These are phyloP conservation scores for Verticillium longisporum DNA, from an alignment of 2,329 filamentous ascomycete genomes.

Conservation along the genomic window DNA sequence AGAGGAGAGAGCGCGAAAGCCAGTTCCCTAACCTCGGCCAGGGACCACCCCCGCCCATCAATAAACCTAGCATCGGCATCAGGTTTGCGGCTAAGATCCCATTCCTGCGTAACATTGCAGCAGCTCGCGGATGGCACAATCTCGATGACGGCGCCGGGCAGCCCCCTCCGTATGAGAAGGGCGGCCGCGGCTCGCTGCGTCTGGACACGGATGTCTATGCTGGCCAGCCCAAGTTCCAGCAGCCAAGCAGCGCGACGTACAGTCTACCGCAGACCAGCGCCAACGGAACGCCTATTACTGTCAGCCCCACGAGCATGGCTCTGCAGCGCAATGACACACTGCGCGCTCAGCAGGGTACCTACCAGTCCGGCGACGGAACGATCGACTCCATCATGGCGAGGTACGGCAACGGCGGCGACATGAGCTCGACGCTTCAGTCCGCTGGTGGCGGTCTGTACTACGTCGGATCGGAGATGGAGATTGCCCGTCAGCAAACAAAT, in stretches of 20 bases:
- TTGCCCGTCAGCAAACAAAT: constrained; percentile 26
- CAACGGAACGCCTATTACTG: constrained; percentile 6
- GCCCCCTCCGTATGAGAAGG: constrained; percentile 17
- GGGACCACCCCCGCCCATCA: constrained; percentile 3
- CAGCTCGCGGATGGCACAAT: constrained; percentile 23
- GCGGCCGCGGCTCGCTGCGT: constrained; percentile 9
- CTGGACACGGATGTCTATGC: constrained; percentile 17
- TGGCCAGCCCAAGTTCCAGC: constrained; percentile 7
- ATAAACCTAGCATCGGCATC: constrained; percentile 2
- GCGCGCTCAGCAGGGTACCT: constrained; percentile 12
- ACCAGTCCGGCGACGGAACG: constrained; percentile 3
- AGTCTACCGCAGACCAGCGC: constrained; percentile 7
- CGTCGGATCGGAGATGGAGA: constrained; percentile 29
- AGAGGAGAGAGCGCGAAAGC: constrained; percentile 18
- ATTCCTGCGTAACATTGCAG: constrained; percentile 25
- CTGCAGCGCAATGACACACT: constrained; percentile 5
- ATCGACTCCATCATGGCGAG: constrained; percentile 13
- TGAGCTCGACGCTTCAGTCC: constrained; percentile 23
- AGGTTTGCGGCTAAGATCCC: constrained; percentile 25
- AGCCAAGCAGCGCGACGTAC: constrained; percentile 1
- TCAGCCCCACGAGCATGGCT: constrained; percentile 6
- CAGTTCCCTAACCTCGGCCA: constrained; percentile 7
- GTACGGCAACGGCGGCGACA: constrained; percentile 9
- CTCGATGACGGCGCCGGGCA: constrained; percentile 15
- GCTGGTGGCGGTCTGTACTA: constrained; percentile 29